phyloP scores from a whole-genome alignment of 345 rosid genomes.

The Eucalyptus rudis region DNA sequence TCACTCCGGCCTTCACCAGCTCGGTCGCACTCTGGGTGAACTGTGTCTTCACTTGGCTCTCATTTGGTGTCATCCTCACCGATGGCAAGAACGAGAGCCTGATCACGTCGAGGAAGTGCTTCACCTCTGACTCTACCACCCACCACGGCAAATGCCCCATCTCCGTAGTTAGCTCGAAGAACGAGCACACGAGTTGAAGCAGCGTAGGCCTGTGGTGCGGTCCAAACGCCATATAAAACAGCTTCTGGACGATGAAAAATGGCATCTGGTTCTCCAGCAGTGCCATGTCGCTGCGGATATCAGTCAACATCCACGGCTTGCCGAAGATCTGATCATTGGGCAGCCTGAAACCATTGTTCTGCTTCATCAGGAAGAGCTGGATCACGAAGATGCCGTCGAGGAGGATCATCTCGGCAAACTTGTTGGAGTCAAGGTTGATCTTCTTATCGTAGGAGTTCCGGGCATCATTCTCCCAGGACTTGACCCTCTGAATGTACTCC shows the following conservation, averaged over 20 bases:
- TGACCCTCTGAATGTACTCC: neutral
- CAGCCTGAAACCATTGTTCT: no score
- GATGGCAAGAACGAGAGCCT: accelerated
- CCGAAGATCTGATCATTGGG: accelerated
- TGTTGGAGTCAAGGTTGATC: neutral
- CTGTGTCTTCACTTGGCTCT: no score
- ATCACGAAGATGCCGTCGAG: neutral
- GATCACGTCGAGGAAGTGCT: neutral
- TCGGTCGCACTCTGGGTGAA: accelerated
- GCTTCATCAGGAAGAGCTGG: neutral
- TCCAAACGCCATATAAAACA: neutral
- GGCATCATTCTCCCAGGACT: neutral
- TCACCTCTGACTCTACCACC: neutral
- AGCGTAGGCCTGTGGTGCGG: accelerated
- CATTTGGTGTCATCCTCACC: no score
- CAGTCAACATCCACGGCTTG: accelerated
- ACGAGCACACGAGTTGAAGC: neutral
- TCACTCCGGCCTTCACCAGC: neutral
- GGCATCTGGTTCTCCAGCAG: neutral
- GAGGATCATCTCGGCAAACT: neutral
- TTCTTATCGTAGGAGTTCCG: neutral
- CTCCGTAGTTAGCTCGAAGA: no score
- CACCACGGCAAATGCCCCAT: no score
- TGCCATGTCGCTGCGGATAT: accelerated
- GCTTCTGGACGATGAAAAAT: accelerated